Evolutionary conservation across 257 asterid species (phyloP).

Genomic region (Leonotis leonurus): DNA sequence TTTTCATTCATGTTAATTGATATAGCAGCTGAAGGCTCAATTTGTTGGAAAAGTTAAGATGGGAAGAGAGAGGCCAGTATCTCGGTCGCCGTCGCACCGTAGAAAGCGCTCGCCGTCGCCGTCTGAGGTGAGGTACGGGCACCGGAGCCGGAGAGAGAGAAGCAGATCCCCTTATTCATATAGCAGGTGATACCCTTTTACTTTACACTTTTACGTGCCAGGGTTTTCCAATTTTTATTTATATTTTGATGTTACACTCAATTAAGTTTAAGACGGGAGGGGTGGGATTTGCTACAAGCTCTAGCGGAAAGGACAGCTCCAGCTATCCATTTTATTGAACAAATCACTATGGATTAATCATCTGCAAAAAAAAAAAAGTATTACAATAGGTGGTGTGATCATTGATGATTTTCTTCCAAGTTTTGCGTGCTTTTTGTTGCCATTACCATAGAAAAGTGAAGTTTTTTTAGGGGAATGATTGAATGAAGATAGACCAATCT

Average conservation of each 20-base stretch:
- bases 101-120: slow-evolving; percentile 83
- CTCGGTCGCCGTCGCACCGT: slow-evolving; percentile 73
- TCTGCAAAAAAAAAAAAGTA: background rate
- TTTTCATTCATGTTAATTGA: background rate
- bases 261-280: background rate
- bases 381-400: background rate
- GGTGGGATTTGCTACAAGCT: too few species aligned
- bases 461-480: too few species aligned
- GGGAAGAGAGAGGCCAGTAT: slow-evolving; percentile 79
- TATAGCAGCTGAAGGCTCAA: slow-evolving; percentile 29
- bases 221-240: background rate
- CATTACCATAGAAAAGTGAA: background rate
- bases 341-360: background rate
- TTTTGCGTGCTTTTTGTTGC: background rate
- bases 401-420: background rate
- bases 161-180: slow-evolving; percentile 76
- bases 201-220: slow-evolving; percentile 23
- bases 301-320: too few species aligned
- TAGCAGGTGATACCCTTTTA: slow-evolving; percentile 95
- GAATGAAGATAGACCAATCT: background rate
- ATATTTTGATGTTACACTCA: background rate
- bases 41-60: slow-evolving; percentile 29
- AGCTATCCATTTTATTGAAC: slow-evolving; percentile 1
- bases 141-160: slow-evolving; percentile 82
- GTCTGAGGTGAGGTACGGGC: slow-evolving; percentile 73